Conservation (phyloP, 1,139 yeast species). For the Blastobotrys apis region DNA sequence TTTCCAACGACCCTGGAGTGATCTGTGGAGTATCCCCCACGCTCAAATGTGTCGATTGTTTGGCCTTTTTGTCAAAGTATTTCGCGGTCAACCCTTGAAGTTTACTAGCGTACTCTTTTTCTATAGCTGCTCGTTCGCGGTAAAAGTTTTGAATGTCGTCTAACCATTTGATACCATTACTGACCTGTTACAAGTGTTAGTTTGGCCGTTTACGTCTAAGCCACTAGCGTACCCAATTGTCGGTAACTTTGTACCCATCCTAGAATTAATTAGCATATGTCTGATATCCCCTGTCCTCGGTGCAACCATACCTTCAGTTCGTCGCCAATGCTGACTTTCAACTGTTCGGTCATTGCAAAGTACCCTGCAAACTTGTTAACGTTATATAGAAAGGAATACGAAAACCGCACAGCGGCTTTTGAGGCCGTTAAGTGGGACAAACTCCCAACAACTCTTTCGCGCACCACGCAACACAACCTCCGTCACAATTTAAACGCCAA, state of each 20-base stretch:
- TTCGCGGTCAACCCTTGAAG: slow-evolving; percentile 61
- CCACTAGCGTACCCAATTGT: slow-evolving; percentile 53
- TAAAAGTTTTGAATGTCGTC: slow-evolving; percentile 78
- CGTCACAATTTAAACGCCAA: too few species aligned
- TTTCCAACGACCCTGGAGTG: slow-evolving; percentile 93
- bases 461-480: too few species aligned
- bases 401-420: too few species aligned
- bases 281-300: slow-evolving; percentile 6
- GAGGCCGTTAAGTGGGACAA: too few species aligned
- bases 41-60: slow-evolving; percentile 58
- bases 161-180: slow-evolving; percentile 69
- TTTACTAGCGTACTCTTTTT: slow-evolving; percentile 73
- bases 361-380: not conserved
- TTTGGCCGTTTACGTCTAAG: not conserved
- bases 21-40: slow-evolving; percentile 90
- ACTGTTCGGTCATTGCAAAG: slow-evolving; percentile 21
- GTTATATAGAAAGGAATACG: too few species aligned
- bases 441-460: too few species aligned
- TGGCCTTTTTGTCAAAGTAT: slow-evolving; percentile 74
- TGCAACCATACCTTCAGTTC: slow-evolving; percentile 32
- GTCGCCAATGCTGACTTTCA: slow-evolving; percentile 37
- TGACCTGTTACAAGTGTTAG: slow-evolving; percentile 36
- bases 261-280: slow-evolving; percentile 36
- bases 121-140: slow-evolving; percentile 73
- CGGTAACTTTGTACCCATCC: slow-evolving; percentile 73